Base-by-base conservation (phyloP, 2,329 filamentous ascomycete genomes). In the Ilyonectria destructans region DNA sequence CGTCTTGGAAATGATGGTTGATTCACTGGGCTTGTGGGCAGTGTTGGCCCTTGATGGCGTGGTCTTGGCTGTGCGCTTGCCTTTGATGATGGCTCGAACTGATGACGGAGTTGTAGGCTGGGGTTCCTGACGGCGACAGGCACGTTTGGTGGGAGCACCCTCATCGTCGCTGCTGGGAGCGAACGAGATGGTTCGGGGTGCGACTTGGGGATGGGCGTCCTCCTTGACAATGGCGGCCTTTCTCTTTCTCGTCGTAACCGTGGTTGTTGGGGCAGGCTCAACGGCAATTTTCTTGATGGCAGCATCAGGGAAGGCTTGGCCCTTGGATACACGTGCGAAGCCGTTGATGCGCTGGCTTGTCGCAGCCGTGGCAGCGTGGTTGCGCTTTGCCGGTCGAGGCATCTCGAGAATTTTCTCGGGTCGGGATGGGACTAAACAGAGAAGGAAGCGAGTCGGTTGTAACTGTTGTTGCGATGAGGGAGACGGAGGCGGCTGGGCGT, bases 291-390 rank as follows among this genome's bases (percentile, higher is more conserved):
- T 82, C 71, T 85, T 84, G 37, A 74, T 49, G 9, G 80, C 71
- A n/a, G 64, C 46, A 49, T 77, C 75, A 17, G 69, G 66, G 21
- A 75, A 69, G 19, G 69, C 63, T 21, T 78, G 72, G 23, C 75
- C 74, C 77, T 88, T 88, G 37, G 85, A 86, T 55, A 87, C 77
- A 60, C 85, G 85, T 52, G 82, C 74, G 73, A 87, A 88, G 74
- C 71, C 81, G 78, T 76, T 80, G 62, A 88, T 86, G 70, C 77
- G 67, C 26, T 77, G 77, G 43, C 59, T 69, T 15, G 61, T 37
- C 31, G 71, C 51, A 35, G 67, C 68, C 62, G 71, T 67, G 33
- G 52, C 62, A 54, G 65, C 70, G 46, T 78, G 71, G 21, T 69
- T 72, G 65, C 75, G 71, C 70, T 71, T 76, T 62, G 72, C 62